These are phyloP conservation scores for Graphilbum fragrans DNA, from an alignment of 2,329 filamentous ascomycete species.

Conservation along the genomic window DNA sequence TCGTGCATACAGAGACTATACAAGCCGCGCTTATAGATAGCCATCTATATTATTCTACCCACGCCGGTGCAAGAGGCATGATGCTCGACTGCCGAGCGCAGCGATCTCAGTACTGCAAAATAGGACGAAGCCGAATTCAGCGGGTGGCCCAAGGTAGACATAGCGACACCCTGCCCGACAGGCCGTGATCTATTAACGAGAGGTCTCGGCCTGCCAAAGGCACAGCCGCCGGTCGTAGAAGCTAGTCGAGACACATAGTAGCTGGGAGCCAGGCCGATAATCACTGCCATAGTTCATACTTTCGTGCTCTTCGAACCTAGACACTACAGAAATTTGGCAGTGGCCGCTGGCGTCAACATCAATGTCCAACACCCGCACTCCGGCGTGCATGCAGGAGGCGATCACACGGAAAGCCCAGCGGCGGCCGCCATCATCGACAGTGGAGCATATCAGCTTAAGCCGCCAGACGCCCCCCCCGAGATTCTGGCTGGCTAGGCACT, in stretches of 20 bases:
- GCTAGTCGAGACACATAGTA: slow-evolving; percentile 55
- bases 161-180: no score
- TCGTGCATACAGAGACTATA: no score
- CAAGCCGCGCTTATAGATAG: no score
- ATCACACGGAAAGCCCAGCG: slow-evolving; percentile 38
- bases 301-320: slow-evolving; percentile 69
- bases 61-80: no score
- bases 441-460: slow-evolving; percentile 45
- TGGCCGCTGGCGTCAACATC: slow-evolving; percentile 19
- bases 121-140: no score
- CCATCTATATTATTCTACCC: no score
- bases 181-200: no score
- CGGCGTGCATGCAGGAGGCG: slow-evolving; percentile 90
- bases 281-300: slow-evolving; percentile 95
- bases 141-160: no score
- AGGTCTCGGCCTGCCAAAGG: slow-evolving; percentile 39
- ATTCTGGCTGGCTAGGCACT: slow-evolving; percentile 49
- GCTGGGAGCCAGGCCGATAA: slow-evolving; percentile 32
- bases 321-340: slow-evolving; percentile 54
- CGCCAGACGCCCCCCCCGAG: slow-evolving; percentile 83
- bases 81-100: no score
- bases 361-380: slow-evolving; percentile 52
- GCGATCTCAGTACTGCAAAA: no score
- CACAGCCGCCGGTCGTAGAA: slow-evolving; percentile 65
- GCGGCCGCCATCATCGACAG: slow-evolving; percentile 12